Evolutionary conservation across 1,139 yeast genomes (phyloP).

Genomic region (Taphrina wiesneri): DNA sequence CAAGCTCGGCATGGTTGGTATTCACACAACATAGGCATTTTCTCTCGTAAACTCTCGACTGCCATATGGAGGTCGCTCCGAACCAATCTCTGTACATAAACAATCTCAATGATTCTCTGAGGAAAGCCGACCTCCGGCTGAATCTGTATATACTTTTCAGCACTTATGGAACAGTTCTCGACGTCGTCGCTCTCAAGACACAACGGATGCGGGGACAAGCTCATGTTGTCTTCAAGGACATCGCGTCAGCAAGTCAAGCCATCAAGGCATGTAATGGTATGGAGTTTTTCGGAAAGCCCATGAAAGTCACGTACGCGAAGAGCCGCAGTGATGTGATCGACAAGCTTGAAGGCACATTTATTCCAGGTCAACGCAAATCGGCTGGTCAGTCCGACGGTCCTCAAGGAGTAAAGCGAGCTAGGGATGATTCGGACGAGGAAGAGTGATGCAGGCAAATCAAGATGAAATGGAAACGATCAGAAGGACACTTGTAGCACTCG

Average conservation of each 20-base stretch:
- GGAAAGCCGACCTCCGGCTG: constrained; percentile 47
- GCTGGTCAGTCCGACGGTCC: background rate
- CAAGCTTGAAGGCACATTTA: constrained; percentile 44
- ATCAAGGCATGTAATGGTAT: constrained; percentile 54
- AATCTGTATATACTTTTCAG: constrained; percentile 52
- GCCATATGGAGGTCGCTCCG: constrained; percentile 28
- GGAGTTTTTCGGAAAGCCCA: constrained; percentile 58
- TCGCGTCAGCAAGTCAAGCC: constrained; percentile 58
- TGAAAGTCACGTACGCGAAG: constrained; percentile 55
- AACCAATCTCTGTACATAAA: constrained; percentile 25
- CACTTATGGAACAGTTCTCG: constrained; percentile 55
- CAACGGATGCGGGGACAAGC: constrained; percentile 75
- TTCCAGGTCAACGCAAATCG: background rate
- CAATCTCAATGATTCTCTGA: constrained; percentile 22
- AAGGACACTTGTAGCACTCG: too few relatives aligned
- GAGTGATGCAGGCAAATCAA: background rate
- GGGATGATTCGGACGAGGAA: constrained; percentile 20
- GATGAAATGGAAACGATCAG: background rate
- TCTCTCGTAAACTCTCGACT: too few relatives aligned
- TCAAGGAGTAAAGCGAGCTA: background rate
- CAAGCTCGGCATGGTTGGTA: too few relatives aligned
- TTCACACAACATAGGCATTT: too few relatives aligned
- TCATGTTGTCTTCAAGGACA: constrained; percentile 59
- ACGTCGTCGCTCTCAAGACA: constrained; percentile 62
- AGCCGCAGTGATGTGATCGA: constrained; percentile 45